These are phyloP conservation scores for Fusarium sp. DNA, from an alignment of 2,329 filamentous ascomycete species.

Conservation along the genomic window DNA sequence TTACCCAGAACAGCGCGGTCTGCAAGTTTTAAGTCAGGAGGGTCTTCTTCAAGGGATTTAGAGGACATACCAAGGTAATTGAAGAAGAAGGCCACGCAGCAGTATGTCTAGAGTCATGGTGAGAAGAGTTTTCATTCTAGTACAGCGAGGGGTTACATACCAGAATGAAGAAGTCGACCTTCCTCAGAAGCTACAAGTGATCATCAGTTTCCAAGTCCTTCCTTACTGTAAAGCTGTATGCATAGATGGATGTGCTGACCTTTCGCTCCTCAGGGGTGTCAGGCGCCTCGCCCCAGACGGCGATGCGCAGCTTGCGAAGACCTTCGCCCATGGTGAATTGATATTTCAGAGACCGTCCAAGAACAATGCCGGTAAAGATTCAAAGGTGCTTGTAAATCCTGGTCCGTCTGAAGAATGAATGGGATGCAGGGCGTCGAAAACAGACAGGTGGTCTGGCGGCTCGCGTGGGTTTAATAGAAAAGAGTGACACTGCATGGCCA, in stretches of 20 bases:
- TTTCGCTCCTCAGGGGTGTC: conserved; percentile 23
- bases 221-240: not conserved
- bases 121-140: not conserved
- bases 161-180: conserved; percentile 13
- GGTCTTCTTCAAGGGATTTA: not conserved
- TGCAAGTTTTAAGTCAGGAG: not conserved
- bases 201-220: not conserved
- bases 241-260: not conserved
- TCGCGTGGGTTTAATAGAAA: not conserved
- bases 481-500: too few species aligned
- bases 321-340: conserved; percentile 6
- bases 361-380: too few species aligned
- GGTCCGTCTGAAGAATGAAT: not conserved
- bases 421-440: not conserved
- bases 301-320: conserved; percentile 19
- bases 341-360: not conserved
- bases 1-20: conserved; percentile 43
- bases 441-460: not conserved
- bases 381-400: not conserved
- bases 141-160: not conserved
- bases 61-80: not conserved
- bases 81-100: not conserved
- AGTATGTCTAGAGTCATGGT: not conserved
- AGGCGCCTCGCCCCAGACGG: conserved; percentile 29
- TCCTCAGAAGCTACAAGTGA: not conserved